Conservation (phyloP, 495 filamentous ascomycete genomes). For the Aspergillus bertholletiae region DNA sequence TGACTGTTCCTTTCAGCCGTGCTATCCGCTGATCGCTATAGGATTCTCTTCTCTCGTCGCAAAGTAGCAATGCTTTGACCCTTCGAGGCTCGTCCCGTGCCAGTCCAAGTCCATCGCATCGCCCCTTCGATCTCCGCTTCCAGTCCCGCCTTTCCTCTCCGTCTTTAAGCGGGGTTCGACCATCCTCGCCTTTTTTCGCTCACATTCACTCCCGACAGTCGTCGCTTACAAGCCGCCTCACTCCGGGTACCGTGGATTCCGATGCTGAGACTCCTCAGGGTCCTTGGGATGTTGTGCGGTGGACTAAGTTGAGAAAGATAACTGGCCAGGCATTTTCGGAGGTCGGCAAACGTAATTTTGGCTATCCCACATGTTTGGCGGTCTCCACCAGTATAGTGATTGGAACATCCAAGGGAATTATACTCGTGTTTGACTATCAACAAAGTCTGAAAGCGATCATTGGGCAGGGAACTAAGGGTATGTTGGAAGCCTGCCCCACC, state of each 20-base stretch:
- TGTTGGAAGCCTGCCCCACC: slow-evolving; percentile 7
- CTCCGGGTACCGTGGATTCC: slow-evolving; percentile 44
- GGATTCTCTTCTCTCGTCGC: slow-evolving; percentile 80
- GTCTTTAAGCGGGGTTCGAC: slow-evolving; percentile 55
- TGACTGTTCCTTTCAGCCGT: neutral
- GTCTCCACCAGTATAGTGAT: slow-evolving; percentile 87
- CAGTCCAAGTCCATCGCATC: slow-evolving; percentile 73
- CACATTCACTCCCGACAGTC: slow-evolving; percentile 71
- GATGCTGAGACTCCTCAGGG: slow-evolving; percentile 62
- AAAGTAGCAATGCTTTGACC: slow-evolving; percentile 58
- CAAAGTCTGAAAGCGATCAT: slow-evolving; percentile 92
- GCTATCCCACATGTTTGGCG: slow-evolving; percentile 83
- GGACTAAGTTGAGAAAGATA: slow-evolving; percentile 90
- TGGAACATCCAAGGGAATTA: slow-evolving; percentile 89
- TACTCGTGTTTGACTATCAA: slow-evolving; percentile 94
- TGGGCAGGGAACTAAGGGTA: slow-evolving; percentile 91
- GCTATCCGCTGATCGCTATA: slow-evolving; percentile 33
- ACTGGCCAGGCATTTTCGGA: slow-evolving; percentile 92
- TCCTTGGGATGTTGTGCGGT: slow-evolving; percentile 95
- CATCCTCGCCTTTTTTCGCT: slow-evolving; percentile 77
- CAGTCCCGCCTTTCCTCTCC: slow-evolving; percentile 75
- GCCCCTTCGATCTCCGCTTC: slow-evolving; percentile 92
- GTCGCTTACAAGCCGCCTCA: slow-evolving; percentile 59
- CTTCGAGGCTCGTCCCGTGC: slow-evolving; percentile 45
- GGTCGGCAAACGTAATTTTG: slow-evolving; percentile 86